phyloP scores from a whole-genome alignment of 331 rosid genomes.

The Saraca asoca region DNA sequence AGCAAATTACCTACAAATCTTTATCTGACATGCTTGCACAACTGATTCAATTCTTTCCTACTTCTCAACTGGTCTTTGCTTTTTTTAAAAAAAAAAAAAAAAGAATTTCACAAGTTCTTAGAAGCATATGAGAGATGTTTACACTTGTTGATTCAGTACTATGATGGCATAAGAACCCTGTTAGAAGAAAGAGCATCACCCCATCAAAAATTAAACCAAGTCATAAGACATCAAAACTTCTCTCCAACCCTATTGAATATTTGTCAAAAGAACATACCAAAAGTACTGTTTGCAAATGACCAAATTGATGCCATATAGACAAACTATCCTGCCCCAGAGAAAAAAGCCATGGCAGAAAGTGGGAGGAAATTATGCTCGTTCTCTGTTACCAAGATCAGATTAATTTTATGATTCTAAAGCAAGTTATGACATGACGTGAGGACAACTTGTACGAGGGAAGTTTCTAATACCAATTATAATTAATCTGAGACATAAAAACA shows the following conservation, averaged over 20 bases:
- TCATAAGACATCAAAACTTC: too few species aligned
- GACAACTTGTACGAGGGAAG: not conserved
- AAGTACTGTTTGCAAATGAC: conserved; percentile 4
- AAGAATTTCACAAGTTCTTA: too few species aligned
- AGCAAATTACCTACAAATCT: too few species aligned
- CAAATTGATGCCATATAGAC: conserved; percentile 3
- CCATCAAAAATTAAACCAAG: too few species aligned
- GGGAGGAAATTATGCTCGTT: conserved; percentile 1
- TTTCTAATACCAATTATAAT: conserved; percentile 6
- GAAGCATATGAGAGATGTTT: too few species aligned
- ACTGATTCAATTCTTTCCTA: too few species aligned
- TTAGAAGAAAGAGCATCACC: too few species aligned
- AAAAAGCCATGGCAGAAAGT: conserved; percentile 16
- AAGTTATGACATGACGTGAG: conserved; percentile 9
- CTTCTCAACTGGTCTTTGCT: too few species aligned
- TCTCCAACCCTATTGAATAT: conserved; percentile 11
- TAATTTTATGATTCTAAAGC: not conserved
- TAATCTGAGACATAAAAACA: not conserved
- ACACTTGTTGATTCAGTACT: too few species aligned
- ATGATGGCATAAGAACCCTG: too few species aligned
- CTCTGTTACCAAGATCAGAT: conserved; percentile 18
- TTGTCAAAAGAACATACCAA: not conserved
- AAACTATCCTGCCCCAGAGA: conserved; percentile 1
- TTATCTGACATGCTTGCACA: too few species aligned
- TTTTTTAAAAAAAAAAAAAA: too few species aligned